Conservation (phyloP, 768 basidiomycete genomes). For the Boletus barrowsii region DNA sequence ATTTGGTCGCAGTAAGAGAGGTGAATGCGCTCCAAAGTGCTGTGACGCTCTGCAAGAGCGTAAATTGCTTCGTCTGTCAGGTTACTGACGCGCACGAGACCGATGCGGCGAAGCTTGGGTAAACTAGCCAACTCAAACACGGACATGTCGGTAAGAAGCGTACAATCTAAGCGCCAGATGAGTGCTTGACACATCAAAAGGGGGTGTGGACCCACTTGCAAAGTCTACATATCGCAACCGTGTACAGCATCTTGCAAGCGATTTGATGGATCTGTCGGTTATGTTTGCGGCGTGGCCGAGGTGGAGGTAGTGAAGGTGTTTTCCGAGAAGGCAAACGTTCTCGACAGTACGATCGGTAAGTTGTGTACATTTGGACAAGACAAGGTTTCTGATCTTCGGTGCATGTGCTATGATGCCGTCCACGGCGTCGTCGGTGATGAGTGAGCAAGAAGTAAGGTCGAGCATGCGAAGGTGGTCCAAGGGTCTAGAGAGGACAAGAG, state of each 20-base stretch:
- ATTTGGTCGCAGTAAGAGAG: conserved; percentile 97
- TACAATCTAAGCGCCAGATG: conserved; percentile 58
- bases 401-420: conserved; percentile 80
- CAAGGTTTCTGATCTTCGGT: conserved; percentile 81
- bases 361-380: conserved; percentile 77
- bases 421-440: conserved; percentile 78
- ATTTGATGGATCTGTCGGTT: conserved; percentile 83
- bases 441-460: conserved; percentile 83
- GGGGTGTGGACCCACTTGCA: conserved; percentile 63
- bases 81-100: conserved; percentile 89
- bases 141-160: conserved; percentile 85
- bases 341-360: conserved; percentile 82
- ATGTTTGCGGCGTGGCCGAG: conserved; percentile 89
- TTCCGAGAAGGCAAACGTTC: conserved; percentile 83
- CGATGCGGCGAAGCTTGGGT: conserved; percentile 89
- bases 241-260: conserved; percentile 82
- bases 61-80: conserved; percentile 93
- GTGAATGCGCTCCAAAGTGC: conserved; percentile 91
- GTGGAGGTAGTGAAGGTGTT: conserved; percentile 91
- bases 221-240: conserved; percentile 94
- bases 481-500: conserved; percentile 58
- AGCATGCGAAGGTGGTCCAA: conserved; percentile 90
- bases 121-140: conserved; percentile 87
- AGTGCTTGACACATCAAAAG: not conserved
- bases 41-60: conserved; percentile 79